Percentiles rank a stretch among this genome's conserved stretches.
phyloP scores from a whole-genome alignment of 176 grass and related monocot species.

The Zea mays region Zm-B73-REFERENCE-NAM-5.0 NC_050104.1:120542001-120542500 shows the following conservation, averaged over 20 bases:
- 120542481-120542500: not conserved
- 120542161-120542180: not conserved
- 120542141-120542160: not conserved
- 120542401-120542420: not conserved
- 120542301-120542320: not conserved
- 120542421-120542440: not conserved
- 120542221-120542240: not conserved
- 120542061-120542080: conserved; percentile 4
- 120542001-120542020: not conserved
- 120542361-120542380: not conserved
- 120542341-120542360: not conserved
- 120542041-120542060: not conserved
- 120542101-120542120: not conserved
- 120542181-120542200: not conserved
- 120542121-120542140: not conserved
- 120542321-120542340: not conserved
- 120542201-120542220: conserved; percentile 2
- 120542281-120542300: not conserved
- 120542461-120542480: not conserved
- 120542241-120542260: not conserved
- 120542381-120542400: not conserved
- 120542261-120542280: not conserved
- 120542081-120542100: not conserved
- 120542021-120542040: not conserved
- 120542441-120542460: not conserved